A percentile compares a stretch with the other conserved stretches of the same genome.
These are phyloP conservation scores for Lachancea waltii DNA, from an alignment of 805 yeast species.

Conservation along the genomic window DNA sequence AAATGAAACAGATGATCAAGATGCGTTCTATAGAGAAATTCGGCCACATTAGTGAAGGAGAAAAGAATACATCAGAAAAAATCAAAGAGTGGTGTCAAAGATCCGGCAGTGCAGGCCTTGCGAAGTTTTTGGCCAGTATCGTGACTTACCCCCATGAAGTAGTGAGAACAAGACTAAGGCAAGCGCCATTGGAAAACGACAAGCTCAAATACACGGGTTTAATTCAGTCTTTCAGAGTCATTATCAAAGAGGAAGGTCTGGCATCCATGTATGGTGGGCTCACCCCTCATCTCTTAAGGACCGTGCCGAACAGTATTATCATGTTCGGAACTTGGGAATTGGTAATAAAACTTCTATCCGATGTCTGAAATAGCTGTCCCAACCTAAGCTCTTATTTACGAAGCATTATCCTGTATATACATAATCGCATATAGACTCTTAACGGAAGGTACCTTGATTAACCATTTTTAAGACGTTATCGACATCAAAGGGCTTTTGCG, in stretches of 20 bases:
- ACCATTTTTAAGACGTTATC: slow-evolving; percentile 40
- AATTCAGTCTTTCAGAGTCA: slow-evolving; percentile 74
- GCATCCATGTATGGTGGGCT: slow-evolving; percentile 94
- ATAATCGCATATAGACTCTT: slow-evolving; percentile 3
- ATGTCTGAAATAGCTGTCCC: too few species aligned
- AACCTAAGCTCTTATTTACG: too few species aligned
- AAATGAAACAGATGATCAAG: slow-evolving; percentile 71
- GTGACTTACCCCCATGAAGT: slow-evolving; percentile 97
- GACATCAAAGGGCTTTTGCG: slow-evolving; percentile 29
- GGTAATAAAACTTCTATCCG: slow-evolving; percentile 52
- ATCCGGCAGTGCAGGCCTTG: slow-evolving; percentile 96
- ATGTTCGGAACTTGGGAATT: slow-evolving; percentile 99
- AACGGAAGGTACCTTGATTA: slow-evolving; percentile 35
- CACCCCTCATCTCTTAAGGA: slow-evolving; percentile 92
- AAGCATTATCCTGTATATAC: slow-evolving; percentile 12
- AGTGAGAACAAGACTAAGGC: slow-evolving; percentile 89
- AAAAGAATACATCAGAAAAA: slow-evolving; percentile 47
- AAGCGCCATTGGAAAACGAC: slow-evolving; percentile 80
- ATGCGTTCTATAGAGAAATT: slow-evolving; percentile 39
- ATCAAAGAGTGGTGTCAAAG: slow-evolving; percentile 89
- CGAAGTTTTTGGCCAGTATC: slow-evolving; percentile 87
- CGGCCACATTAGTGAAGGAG: slow-evolving; percentile 30
- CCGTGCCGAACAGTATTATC: slow-evolving; percentile 95
- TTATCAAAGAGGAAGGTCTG: slow-evolving; percentile 89
- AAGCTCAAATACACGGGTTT: slow-evolving; percentile 84